Evolutionary conservation across 1,284 basidiomycete genomes (phyloP), one percentile per base, ranked within the genome.

Genomic region (Cryptococcus hybrid): DNA sequence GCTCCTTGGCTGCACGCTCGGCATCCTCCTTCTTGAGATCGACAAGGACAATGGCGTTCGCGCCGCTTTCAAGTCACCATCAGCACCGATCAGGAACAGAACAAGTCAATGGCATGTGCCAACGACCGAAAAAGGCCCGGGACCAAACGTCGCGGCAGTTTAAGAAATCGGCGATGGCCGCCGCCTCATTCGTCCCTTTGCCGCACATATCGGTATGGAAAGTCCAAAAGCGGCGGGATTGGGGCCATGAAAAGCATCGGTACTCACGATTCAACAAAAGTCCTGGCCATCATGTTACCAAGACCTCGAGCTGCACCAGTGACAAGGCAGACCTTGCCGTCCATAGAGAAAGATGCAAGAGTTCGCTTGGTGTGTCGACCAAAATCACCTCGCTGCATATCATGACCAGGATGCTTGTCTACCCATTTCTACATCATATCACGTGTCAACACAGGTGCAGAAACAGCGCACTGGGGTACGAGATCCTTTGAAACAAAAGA

Each of bases 251-350:
- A 38, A 39, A 39, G n/a, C 18, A 35, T 18, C 34, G 37, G 6
- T 5, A 83, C 86, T 69, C 74, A 91, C 83, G 90, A 90, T 78
- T 90, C 86, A 65, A 94, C 74, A 76, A 97, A 92, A 7, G 92
- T 92, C 54, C 87, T 85, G 68, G 90, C 92, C 76, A 96, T 92
- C 76, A 92, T 86, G 69, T 89, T 84, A 12, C 92, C 92, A 40
- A 96, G 80, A 11, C 94, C 94, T 68, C 90, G 84, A 13, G 92
- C 94, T 54, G 88, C 95, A 54, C 94, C 94, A n/a, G 94, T 98
- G 55, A 98, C 86, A 65, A 95, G 81, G 79, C 89, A 92, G 50
- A 94, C 91, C 87, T 96, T 77, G 55, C 68, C 68, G 37, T 70
- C 73, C 67, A 77, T 73, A 4, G 68, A 71, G 57, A 78, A 68